These are phyloP conservation scores for Agaricus blazei DNA, from an alignment of 768 basidiomycete genomes.

Conservation along the genomic window DNA sequence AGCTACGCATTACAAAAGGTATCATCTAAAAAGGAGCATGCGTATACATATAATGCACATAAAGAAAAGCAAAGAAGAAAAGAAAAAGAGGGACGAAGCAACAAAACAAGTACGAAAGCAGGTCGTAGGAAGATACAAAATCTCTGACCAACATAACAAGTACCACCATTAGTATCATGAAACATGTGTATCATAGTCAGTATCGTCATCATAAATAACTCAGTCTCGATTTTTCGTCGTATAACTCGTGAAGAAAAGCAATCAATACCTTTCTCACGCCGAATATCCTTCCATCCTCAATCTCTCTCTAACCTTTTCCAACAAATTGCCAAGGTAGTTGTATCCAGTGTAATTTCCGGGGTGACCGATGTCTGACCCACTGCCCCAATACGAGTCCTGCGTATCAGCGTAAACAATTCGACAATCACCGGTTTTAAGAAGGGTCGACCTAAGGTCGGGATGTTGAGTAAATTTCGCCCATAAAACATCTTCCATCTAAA, in stretches of 20 bases:
- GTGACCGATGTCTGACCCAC: conserved; percentile 39
- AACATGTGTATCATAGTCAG: background rate
- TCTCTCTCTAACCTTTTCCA: conserved; percentile 50
- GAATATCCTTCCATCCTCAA: conserved; percentile 23
- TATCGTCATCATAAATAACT: background rate
- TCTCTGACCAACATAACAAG: background rate
- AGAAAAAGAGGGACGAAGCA: background rate
- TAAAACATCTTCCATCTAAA: conserved; percentile 66
- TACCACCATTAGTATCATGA: background rate
- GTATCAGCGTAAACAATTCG: conserved; percentile 50
- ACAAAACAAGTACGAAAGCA: background rate
- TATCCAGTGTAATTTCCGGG: conserved; percentile 25
- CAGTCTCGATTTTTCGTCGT: background rate
- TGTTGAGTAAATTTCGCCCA: conserved; percentile 71
- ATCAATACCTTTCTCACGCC: background rate
- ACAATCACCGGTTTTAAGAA: conserved; percentile 49
- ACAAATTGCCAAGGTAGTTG: conserved; percentile 61
- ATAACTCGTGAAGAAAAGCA: background rate
- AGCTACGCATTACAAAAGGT: too few relatives aligned
- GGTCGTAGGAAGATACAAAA: background rate
- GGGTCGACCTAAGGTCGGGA: conserved; percentile 43
- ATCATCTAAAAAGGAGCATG: too few relatives aligned
- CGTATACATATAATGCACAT: too few relatives aligned
- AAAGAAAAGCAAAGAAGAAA: too few relatives aligned
- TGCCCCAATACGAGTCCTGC: conserved; percentile 58